These are phyloP conservation scores for Phytophthora ramorum DNA, from an alignment of 352 stramenopile genomes.

Conservation along the genomic window DNA sequence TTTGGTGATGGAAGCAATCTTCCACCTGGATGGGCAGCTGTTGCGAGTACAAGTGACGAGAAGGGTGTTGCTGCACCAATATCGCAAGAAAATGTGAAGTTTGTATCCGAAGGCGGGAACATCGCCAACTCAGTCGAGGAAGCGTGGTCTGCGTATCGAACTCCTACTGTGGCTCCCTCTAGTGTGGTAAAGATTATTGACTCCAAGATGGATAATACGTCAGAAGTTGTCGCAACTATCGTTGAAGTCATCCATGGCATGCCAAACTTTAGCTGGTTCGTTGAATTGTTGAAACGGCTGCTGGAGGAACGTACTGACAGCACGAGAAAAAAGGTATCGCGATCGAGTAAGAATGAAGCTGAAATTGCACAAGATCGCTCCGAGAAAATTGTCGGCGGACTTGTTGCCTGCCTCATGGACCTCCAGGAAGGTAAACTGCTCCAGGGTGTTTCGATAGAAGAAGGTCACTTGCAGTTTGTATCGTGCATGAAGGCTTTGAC, in stretches of 20 bases:
- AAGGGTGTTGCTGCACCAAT: constrained; percentile 1
- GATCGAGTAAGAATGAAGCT: constrained; percentile 54
- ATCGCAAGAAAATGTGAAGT: constrained; percentile 33
- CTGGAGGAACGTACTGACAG: constrained; percentile 42
- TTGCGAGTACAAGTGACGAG: constrained; percentile 14
- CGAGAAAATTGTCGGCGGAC: constrained; percentile 66
- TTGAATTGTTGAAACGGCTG: constrained; percentile 69
- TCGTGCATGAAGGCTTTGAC: constrained; percentile 80
- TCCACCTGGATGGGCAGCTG: constrained; percentile 60
- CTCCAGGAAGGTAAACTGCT: constrained; percentile 76
- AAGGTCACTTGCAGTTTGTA: constrained; percentile 69
- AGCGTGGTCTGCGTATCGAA: constrained; percentile 68
- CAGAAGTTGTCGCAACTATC: constrained; percentile 69
- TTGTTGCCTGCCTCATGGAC: constrained; percentile 72
- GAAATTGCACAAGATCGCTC: constrained; percentile 58
- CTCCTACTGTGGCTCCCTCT: constrained; percentile 57
- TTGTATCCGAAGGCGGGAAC: constrained; percentile 67
- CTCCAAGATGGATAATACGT: constrained; percentile 69
- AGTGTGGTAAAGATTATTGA: constrained; percentile 71
- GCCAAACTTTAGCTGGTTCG: constrained; percentile 76
- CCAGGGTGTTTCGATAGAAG: constrained; percentile 58
- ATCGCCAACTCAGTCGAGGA: constrained; percentile 57
- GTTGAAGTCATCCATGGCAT: constrained; percentile 83
- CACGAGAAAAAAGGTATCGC: constrained; percentile 14
- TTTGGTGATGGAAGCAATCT: constrained; percentile 52